Percentiles rank a stretch among this genome's conserved stretches.
phyloP scores from a whole-genome alignment of 106 monocot species.

The Acorus gramineus region DNA sequence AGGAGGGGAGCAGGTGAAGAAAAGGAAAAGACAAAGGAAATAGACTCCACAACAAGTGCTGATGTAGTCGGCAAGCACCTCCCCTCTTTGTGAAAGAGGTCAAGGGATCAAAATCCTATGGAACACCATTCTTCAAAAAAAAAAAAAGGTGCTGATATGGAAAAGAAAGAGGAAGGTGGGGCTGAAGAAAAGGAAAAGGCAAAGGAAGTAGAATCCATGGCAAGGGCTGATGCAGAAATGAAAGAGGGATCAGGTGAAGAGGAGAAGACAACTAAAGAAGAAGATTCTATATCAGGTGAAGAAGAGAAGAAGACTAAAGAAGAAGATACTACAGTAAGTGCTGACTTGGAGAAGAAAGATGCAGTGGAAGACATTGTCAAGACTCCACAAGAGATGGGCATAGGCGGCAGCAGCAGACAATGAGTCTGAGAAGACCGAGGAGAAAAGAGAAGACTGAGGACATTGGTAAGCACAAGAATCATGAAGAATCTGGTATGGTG shows the following conservation, averaged over 20 bases:
- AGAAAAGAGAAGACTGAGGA: neutral
- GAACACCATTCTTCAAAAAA: too few relatives aligned
- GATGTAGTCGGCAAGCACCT: too few relatives aligned
- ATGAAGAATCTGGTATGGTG: neutral
- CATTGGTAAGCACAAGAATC: neutral
- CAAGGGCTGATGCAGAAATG: slow-evolving; percentile 1
- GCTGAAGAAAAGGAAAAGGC: slow-evolving; percentile 5
- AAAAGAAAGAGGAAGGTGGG: neutral
- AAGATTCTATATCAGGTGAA: slow-evolving; percentile 1
- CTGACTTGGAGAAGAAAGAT: slow-evolving; percentile 38
- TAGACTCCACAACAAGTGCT: too few relatives aligned
- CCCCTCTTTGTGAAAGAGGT: too few relatives aligned
- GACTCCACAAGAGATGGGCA: neutral
- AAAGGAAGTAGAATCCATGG: too few relatives aligned
- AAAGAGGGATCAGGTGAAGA: slow-evolving; percentile 3
- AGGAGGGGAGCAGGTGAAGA: neutral
- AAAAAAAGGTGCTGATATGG: too few relatives aligned
- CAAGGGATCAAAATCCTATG: too few relatives aligned
- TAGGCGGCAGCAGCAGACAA: neutral
- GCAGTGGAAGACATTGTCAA: slow-evolving; percentile 6
- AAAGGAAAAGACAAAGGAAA: slow-evolving; percentile 19
- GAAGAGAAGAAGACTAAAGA: slow-evolving; percentile 2
- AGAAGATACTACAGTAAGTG: slow-evolving; percentile 1
- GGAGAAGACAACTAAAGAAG: neutral
- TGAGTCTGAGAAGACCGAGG: neutral